Conservation (phyloP, 305 asterid genomes). For the Striga hermonthica region DNA sequence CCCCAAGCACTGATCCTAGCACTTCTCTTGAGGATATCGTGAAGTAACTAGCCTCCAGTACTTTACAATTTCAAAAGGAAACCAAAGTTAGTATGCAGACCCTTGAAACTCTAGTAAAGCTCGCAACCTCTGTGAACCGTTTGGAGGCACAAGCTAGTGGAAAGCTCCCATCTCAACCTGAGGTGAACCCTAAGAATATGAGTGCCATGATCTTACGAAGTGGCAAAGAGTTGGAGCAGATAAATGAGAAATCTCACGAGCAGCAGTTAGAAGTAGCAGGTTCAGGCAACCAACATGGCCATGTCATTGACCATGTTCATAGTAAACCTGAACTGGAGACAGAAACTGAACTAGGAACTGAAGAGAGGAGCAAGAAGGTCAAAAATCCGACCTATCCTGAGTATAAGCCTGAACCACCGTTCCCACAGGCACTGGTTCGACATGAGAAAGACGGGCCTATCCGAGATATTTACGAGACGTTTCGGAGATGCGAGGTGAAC, state of each 20-base stretch:
- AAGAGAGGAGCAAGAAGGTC: background rate
- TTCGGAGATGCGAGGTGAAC: background rate
- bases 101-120: background rate
- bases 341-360: background rate
- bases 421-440: background rate
- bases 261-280: background rate
- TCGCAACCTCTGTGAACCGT: background rate
- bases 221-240: background rate
- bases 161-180: background rate
- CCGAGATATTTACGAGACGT: background rate
- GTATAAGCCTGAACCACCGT: background rate
- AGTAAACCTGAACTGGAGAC: background rate
- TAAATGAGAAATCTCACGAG: background rate
- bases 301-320: background rate
- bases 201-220: background rate
- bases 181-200: background rate
- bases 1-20: background rate
- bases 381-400: background rate
- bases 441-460: background rate
- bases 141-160: background rate
- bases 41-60: background rate
- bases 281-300: background rate
- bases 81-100: background rate
- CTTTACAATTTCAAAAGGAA: background rate
- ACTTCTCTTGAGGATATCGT: background rate